Conservation (phyloP, 768 basidiomycete genomes). For the Lentinula raphanica region DNA sequence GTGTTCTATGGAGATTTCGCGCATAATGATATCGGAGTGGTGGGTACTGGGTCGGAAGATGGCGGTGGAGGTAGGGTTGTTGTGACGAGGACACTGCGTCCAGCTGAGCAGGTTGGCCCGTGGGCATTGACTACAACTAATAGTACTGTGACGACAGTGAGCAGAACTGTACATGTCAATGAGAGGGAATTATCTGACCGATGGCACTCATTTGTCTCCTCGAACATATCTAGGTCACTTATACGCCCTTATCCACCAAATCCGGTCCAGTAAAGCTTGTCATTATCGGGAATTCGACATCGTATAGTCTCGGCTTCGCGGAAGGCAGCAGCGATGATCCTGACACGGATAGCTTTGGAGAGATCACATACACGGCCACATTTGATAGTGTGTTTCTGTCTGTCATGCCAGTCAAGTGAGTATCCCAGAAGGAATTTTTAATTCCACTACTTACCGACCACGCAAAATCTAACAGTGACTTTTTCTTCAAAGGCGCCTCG, state of each 20-base stretch:
- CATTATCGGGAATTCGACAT: slow-evolving; percentile 23
- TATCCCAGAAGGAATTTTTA: not conserved
- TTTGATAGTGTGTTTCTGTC: slow-evolving; percentile 30
- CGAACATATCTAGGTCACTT: slow-evolving; percentile 10
- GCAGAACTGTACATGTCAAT: too few relatives aligned
- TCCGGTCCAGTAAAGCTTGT: slow-evolving; percentile 24
- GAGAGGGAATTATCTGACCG: too few relatives aligned
- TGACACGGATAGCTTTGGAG: slow-evolving; percentile 1
- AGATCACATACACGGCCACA: slow-evolving; percentile 19
- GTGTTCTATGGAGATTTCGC: slow-evolving; percentile 31
- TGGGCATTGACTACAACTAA: slow-evolving; percentile 28
- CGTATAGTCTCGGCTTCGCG: slow-evolving; percentile 28
- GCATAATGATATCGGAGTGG: slow-evolving; percentile 33
- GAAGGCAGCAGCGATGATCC: slow-evolving; percentile 24
- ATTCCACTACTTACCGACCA: too few relatives aligned
- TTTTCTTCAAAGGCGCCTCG: slow-evolving; percentile 33
- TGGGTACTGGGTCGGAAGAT: slow-evolving; percentile 17
- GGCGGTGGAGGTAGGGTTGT: slow-evolving; percentile 20
- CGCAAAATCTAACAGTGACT: slow-evolving; percentile 20
- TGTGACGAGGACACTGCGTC: slow-evolving; percentile 23
- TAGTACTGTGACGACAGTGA: slow-evolving; percentile 24
- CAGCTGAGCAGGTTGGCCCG: slow-evolving; percentile 30
- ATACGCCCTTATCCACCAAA: slow-evolving; percentile 17
- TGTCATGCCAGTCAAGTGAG: slow-evolving; percentile 28
- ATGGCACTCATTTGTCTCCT: too few relatives aligned